phyloP scores from a whole-genome alignment of 331 rosid species.

The Dryas integrifolia region DNA sequence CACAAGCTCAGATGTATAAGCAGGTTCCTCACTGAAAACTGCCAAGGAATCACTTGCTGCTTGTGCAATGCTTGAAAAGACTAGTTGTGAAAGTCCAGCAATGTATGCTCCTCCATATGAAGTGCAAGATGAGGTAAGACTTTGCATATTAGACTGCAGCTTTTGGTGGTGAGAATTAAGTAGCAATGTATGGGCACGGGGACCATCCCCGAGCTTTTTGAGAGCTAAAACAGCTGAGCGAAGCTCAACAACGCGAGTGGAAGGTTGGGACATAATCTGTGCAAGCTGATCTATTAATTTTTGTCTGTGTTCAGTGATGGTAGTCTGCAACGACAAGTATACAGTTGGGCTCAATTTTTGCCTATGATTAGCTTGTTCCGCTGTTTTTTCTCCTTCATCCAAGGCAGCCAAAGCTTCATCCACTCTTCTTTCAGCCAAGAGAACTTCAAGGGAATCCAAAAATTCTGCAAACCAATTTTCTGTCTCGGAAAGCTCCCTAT shows the following conservation, averaged over 20 bases:
- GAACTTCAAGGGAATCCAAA: constrained; percentile 68
- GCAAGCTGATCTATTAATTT: constrained; percentile 72
- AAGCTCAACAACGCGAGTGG: constrained; percentile 58
- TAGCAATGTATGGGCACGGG: constrained; percentile 71
- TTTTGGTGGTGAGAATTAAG: constrained; percentile 57
- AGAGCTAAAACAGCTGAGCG: constrained; percentile 57
- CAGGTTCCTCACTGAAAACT: constrained; percentile 66
- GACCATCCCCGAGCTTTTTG: constrained; percentile 79
- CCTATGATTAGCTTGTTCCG: constrained; percentile 37
- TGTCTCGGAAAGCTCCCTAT: constrained; percentile 43
- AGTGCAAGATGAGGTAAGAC: constrained; percentile 30
- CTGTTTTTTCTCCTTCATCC: constrained; percentile 54
- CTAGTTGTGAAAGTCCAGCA: constrained; percentile 58
- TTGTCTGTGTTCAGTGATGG: constrained; percentile 56
- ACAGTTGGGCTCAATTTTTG: constrained; percentile 40
- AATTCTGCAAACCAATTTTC: constrained; percentile 67
- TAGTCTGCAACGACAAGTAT: constrained; percentile 36
- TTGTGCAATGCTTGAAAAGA: constrained; percentile 74
- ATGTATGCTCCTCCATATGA: constrained; percentile 52
- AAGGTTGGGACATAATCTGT: constrained; percentile 63
- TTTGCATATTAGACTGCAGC: constrained; percentile 40
- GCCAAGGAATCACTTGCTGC: constrained; percentile 66
- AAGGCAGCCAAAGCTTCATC: constrained; percentile 67
- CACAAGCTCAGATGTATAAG: constrained; percentile 81
- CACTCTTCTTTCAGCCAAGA: constrained; percentile 75